These are phyloP conservation scores for Mortierella sp. DNA, from an alignment of 371 early-diverging fungal genomes.

Conservation along the genomic window DNA sequence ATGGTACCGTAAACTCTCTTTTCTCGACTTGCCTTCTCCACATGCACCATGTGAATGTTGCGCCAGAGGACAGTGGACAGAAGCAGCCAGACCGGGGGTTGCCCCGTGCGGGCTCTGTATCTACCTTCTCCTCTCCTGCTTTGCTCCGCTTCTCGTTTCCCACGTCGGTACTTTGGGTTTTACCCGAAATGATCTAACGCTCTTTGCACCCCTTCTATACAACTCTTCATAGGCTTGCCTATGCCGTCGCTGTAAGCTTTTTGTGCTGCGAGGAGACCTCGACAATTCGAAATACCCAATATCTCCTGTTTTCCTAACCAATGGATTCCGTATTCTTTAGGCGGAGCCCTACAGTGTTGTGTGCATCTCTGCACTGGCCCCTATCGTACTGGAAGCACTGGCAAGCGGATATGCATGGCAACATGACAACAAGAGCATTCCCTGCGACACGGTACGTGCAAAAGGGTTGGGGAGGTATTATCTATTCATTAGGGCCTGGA, in stretches of 20 bases:
- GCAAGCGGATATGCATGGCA: conserved; percentile 51
- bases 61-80: too few species aligned
- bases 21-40: not conserved
- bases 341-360: conserved; percentile 54
- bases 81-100: too few species aligned
- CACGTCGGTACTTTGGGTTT: too few species aligned
- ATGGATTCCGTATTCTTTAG: conserved; percentile 11
- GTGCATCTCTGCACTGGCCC: conserved; percentile 57
- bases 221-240: conserved; percentile 36
- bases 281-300: too few species aligned
- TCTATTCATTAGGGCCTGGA: too few species aligned
- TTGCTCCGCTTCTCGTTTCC: too few species aligned
- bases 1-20: conserved; percentile 16
- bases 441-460: conserved; percentile 53
- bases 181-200: not conserved
- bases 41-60: not conserved
- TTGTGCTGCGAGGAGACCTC: too few species aligned
- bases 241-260: conserved; percentile 44
- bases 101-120: too few species aligned
- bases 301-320: not conserved
- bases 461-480: too few species aligned
- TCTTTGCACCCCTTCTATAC: not conserved
- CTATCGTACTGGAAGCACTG: conserved; percentile 60
- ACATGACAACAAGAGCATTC: conserved; percentile 16
- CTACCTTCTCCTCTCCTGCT: too few species aligned